Conservation (phyloP, 345 rosid genomes). For the Salix koriyanagi region DNA sequence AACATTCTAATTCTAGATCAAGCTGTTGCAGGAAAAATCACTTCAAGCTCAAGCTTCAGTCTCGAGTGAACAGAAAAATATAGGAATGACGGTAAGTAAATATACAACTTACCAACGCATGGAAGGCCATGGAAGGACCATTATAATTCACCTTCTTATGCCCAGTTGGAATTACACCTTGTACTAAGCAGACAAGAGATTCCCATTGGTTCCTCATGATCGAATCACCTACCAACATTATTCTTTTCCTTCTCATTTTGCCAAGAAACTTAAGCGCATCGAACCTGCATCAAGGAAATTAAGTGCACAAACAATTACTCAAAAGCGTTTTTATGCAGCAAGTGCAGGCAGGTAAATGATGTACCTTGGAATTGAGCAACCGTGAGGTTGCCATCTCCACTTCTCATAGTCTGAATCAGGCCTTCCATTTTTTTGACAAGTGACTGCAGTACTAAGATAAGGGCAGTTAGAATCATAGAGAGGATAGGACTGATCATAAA, state of each 20-base stretch:
- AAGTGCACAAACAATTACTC: background rate
- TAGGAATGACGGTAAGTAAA: background rate
- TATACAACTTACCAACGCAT: constrained; percentile 49
- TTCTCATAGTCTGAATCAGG: constrained; percentile 88
- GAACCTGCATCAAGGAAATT: constrained; percentile 40
- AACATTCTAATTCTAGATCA: background rate
- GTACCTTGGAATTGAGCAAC: constrained; percentile 81
- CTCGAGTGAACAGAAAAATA: too few relatives aligned
- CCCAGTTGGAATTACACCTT: constrained; percentile 71
- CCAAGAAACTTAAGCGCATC: constrained; percentile 78
- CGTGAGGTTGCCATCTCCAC: constrained; percentile 84
- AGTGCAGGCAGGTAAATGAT: background rate
- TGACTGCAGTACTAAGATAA: constrained; percentile 66
- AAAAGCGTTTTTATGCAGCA: background rate
- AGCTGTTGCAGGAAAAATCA: background rate
- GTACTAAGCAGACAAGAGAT: constrained; percentile 85
- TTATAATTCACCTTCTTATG: constrained; percentile 62
- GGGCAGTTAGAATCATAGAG: constrained; percentile 81
- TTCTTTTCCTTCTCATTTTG: constrained; percentile 75
- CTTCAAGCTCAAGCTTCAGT: too few relatives aligned
- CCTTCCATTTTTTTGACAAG: constrained; percentile 82
- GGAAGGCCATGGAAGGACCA: constrained; percentile 88
- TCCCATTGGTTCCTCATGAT: constrained; percentile 99
- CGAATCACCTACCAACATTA: constrained; percentile 92
- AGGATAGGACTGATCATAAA: constrained; percentile 66